Conservation (phyloP, 768 basidiomycete species). For the Tylopilus intermedius region DNA sequence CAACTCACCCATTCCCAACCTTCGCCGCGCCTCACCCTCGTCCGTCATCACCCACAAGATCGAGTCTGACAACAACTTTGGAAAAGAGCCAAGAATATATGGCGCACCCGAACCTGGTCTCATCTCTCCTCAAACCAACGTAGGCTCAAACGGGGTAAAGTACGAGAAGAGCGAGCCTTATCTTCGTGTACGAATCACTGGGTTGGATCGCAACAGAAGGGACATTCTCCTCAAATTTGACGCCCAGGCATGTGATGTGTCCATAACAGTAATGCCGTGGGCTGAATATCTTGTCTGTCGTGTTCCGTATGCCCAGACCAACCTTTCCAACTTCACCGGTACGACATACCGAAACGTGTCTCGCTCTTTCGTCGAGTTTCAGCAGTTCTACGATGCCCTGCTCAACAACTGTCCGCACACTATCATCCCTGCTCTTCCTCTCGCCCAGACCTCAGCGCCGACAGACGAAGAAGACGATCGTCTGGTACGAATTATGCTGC, state of each 20-base stretch:
- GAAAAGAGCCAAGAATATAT: constrained; percentile 81
- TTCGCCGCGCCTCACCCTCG: constrained; percentile 57
- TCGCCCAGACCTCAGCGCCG: constrained; percentile 94
- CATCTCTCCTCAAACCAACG: constrained; percentile 66
- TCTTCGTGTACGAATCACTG: constrained; percentile 83
- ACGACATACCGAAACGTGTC: constrained; percentile 90
- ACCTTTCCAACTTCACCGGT: constrained; percentile 86
- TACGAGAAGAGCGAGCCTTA: constrained; percentile 80
- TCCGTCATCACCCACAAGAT: constrained; percentile 45
- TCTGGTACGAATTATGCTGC: constrained; percentile 89
- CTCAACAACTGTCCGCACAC: constrained; percentile 92
- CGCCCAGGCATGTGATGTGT: constrained; percentile 62
- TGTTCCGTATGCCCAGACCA: constrained; percentile 55
- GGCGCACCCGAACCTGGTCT: constrained; percentile 81
- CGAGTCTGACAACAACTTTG: constrained; percentile 57
- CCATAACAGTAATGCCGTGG: not conserved
- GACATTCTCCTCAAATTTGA: constrained; percentile 94
- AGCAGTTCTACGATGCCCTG: constrained; percentile 87
- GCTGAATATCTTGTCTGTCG: not conserved
- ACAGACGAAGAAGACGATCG: constrained; percentile 99
- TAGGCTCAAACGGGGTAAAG: constrained; percentile 61
- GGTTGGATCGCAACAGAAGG: constrained; percentile 89
- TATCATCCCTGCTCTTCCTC: constrained; percentile 90
- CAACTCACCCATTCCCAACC: constrained; percentile 66
- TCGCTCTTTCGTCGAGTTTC: constrained; percentile 91